phyloP scores from a whole-genome alignment of 345 rosid genomes.

The Moricandia moricandioides region DNA sequence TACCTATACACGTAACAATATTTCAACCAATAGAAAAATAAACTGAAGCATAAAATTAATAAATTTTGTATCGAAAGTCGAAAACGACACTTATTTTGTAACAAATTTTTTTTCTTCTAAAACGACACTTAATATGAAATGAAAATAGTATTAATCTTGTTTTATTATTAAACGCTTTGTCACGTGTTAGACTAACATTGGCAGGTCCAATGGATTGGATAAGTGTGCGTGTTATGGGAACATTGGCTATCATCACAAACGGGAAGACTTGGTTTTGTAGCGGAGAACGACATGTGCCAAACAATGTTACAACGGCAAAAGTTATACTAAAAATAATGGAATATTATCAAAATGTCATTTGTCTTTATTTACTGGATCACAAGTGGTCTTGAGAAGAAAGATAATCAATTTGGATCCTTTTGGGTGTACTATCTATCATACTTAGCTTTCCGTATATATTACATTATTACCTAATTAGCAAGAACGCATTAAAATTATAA shows the following conservation, averaged over 20 bases:
- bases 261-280: slow-evolving; percentile 8
- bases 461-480: background rate
- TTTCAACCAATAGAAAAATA: too few species aligned
- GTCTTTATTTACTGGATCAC: slow-evolving; percentile 16
- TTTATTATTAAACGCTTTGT: background rate
- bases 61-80: too few species aligned
- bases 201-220: slow-evolving; percentile 2
- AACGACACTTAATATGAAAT: too few species aligned
- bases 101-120: too few species aligned
- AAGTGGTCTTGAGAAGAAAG: slow-evolving; percentile 1
- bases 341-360: background rate
- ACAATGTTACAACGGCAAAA: background rate
- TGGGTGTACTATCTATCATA: background rate
- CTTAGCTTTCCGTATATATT: background rate
- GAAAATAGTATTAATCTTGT: background rate
- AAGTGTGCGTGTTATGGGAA: slow-evolving; percentile 25
- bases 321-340: background rate
- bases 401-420: slow-evolving; percentile 15
- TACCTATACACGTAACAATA: too few species aligned
- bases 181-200: slow-evolving; percentile 16
- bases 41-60: too few species aligned
- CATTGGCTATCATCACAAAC: slow-evolving; percentile 23
- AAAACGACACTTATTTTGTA: too few species aligned
- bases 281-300: slow-evolving; percentile 23
- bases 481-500: background rate